These are phyloP conservation scores for Psilocybe mexicana DNA, from an alignment of 1,284 basidiomycete genomes.

Conservation along the genomic window DNA sequence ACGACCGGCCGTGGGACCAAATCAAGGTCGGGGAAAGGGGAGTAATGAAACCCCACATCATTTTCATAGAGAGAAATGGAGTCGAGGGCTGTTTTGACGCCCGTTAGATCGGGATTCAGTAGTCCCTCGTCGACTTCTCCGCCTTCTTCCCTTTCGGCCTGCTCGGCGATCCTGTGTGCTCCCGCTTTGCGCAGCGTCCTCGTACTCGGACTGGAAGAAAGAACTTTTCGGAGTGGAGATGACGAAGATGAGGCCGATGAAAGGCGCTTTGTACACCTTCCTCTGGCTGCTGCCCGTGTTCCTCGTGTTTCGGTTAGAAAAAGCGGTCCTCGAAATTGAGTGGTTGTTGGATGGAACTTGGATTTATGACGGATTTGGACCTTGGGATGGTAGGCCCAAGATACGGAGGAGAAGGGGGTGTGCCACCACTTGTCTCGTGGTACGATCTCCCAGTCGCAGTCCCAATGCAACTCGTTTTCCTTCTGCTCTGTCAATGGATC, in stretches of 20 bases:
- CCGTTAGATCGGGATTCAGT: conserved; percentile 36
- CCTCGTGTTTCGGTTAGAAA: conserved; percentile 10
- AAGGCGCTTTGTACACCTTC: too few species aligned
- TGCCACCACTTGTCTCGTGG: conserved; percentile 32
- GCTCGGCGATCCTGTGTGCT: conserved; percentile 13
- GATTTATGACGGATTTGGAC: conserved; percentile 9
- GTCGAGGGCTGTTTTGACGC: conserved; percentile 32
- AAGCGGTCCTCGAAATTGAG: conserved; percentile 20
- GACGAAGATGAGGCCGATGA: too few species aligned
- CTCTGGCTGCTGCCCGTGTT: neutral
- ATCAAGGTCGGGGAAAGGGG: conserved; percentile 17
- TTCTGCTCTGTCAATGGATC: too few species aligned
- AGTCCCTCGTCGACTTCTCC: conserved; percentile 20
- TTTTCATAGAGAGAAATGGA: conserved; percentile 35
- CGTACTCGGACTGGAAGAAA: neutral
- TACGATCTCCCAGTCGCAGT: conserved; percentile 37
- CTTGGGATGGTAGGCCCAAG: conserved; percentile 32
- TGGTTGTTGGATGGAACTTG: conserved; percentile 9
- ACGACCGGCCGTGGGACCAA: conserved; percentile 10
- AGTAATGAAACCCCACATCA: conserved; percentile 36
- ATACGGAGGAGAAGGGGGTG: conserved; percentile 32
- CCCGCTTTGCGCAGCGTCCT: conserved; percentile 5
- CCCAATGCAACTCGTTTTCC: conserved; percentile 28
- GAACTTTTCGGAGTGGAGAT: conserved; percentile 3
- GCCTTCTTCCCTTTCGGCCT: too few species aligned